phyloP scores from a whole-genome alignment of 2,329 filamentous ascomycete species.

The Colletotrichum magnum region DNA sequence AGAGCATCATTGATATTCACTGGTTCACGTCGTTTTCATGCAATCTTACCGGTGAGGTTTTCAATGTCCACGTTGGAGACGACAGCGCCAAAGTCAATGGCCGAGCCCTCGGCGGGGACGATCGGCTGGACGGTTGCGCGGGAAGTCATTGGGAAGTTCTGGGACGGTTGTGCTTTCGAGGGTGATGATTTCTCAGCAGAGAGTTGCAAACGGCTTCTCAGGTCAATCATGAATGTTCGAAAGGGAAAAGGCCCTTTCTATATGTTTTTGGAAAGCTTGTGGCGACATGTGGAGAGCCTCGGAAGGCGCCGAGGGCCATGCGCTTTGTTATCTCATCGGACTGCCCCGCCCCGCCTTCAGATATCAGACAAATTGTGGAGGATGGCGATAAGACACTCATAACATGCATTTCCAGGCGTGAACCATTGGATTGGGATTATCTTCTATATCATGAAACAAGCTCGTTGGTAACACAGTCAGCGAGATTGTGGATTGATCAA shows the following conservation, averaged over 20 bases:
- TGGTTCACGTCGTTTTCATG: slow-evolving; percentile 26
- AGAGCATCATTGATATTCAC: slow-evolving; percentile 26
- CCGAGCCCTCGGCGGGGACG: slow-evolving; percentile 52
- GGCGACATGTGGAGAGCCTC: slow-evolving; percentile 16
- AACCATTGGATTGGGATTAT: background rate
- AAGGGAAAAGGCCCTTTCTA: background rate
- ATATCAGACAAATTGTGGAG: slow-evolving; percentile 11
- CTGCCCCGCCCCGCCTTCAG: slow-evolving; percentile 34
- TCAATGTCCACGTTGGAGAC: slow-evolving; percentile 73
- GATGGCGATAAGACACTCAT: slow-evolving; percentile 21
- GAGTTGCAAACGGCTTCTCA: background rate
- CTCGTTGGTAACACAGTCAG: no score
- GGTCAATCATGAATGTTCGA: rapidly evolving
- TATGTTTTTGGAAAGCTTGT: background rate
- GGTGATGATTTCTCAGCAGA: background rate
- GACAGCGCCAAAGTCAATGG: slow-evolving; percentile 72
- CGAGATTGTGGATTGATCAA: no score
- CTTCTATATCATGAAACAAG: no score
- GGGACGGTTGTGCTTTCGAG: no score
- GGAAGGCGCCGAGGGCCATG: slow-evolving; percentile 36
- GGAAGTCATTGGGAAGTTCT: slow-evolving; percentile 16
- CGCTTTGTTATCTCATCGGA: slow-evolving; percentile 22
- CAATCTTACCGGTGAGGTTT: slow-evolving; percentile 70
- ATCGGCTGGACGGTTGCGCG: slow-evolving; percentile 53
- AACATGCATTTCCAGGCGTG: slow-evolving; percentile 9